Conservation (phyloP, 257 asterid species). For the Gynochthodes officinalis region DNA sequence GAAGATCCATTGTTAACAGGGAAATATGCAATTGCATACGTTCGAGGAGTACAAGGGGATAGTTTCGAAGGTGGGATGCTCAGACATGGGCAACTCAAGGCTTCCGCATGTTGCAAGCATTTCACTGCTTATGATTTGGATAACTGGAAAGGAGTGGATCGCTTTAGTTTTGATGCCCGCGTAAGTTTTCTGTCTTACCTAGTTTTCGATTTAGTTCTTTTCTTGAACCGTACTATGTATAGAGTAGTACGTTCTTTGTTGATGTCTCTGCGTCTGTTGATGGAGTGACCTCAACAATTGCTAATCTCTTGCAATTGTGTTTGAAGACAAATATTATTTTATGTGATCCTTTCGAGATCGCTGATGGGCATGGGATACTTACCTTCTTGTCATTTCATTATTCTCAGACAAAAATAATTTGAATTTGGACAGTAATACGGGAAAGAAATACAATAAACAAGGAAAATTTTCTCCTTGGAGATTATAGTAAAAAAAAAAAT, state of each 20-base stretch:
- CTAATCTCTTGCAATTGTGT: background rate
- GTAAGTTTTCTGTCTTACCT: slow-evolving; percentile 27
- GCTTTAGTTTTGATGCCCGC: slow-evolving; percentile 58
- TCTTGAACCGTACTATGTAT: background rate
- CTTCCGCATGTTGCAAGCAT: slow-evolving; percentile 87
- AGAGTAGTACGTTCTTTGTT: too few species aligned
- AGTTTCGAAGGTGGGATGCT: slow-evolving; percentile 45
- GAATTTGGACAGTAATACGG: too few species aligned
- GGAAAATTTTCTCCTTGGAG: too few species aligned
- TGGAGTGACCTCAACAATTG: too few species aligned
- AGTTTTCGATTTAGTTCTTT: background rate
- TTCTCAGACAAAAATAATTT: background rate
- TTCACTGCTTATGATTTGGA: slow-evolving; percentile 87
- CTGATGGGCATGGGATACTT: background rate
- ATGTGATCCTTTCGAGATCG: background rate
- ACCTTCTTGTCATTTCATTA: background rate
- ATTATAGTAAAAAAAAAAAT: too few species aligned
- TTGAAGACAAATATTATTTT: slow-evolving; percentile 5
- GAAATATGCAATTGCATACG: slow-evolving; percentile 58
- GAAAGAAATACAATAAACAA: too few species aligned
- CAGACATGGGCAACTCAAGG: slow-evolving; percentile 44
- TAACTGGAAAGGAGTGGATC: slow-evolving; percentile 53
- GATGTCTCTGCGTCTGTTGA: background rate
- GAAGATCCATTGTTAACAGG: slow-evolving; percentile 64
- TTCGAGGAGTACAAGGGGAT: slow-evolving; percentile 78